phyloP scores from a whole-genome alignment of 1,139 yeast species.

The Arxiozyma telluris region DNA sequence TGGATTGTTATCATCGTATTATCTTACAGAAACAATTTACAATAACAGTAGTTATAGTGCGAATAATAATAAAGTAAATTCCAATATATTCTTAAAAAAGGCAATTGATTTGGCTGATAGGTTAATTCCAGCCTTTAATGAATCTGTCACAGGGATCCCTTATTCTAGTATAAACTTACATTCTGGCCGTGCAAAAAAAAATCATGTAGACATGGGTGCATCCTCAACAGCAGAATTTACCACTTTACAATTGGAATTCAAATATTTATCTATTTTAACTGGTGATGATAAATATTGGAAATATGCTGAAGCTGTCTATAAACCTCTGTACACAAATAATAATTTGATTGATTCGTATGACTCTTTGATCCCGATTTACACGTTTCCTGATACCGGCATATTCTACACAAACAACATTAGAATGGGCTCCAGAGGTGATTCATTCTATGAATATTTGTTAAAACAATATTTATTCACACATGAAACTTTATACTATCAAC shows the following conservation, averaged over 20 bases:
- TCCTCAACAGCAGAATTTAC: slow-evolving; percentile 88
- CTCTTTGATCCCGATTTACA: slow-evolving; percentile 77
- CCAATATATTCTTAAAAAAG: slow-evolving; percentile 59
- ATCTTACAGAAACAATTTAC: slow-evolving; percentile 40
- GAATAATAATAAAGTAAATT: slow-evolving; percentile 22
- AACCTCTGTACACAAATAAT: slow-evolving; percentile 42
- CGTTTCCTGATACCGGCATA: slow-evolving; percentile 65
- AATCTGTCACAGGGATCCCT: slow-evolving; percentile 58
- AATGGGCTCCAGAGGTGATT: slow-evolving; percentile 86
- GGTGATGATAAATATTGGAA: slow-evolving; percentile 77
- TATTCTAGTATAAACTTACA: slow-evolving; percentile 68
- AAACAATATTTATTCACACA: slow-evolving; percentile 81
- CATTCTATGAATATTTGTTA: slow-evolving; percentile 81
- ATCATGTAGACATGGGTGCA: slow-evolving; percentile 61
- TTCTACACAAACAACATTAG: slow-evolving; percentile 60
- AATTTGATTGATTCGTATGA: slow-evolving; percentile 31
- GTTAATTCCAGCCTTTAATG: slow-evolving; percentile 53
- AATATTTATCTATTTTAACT: slow-evolving; percentile 69
- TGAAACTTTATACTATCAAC: slow-evolving; percentile 49
- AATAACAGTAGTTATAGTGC: slow-evolving; percentile 5
- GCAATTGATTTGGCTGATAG: slow-evolving; percentile 66
- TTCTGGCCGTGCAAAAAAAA: slow-evolving; percentile 50
- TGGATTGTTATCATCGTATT: slow-evolving; percentile 76
- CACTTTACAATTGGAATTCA: slow-evolving; percentile 81
- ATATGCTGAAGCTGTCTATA: slow-evolving; percentile 63